These are phyloP conservation scores for Stylosanthes scabra DNA, from an alignment of 331 rosid genomes.

Conservation along the genomic window DNA sequence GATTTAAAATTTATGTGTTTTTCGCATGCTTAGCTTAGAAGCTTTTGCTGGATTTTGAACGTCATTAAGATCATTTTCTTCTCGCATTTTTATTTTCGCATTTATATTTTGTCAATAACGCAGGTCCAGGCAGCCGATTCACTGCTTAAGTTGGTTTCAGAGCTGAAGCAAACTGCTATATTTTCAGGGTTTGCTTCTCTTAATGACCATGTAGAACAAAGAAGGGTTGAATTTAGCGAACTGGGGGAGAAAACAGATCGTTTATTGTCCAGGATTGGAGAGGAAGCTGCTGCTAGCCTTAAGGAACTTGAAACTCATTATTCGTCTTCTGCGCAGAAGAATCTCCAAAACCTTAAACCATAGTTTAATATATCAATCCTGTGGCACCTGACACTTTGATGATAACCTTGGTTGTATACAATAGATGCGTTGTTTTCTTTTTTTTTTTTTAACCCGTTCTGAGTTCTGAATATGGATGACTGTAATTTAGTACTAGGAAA, in stretches of 20 bases:
- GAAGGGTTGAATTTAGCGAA: conserved; percentile 73
- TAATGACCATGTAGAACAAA: conserved; percentile 90
- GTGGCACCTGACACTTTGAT: conserved; percentile 17
- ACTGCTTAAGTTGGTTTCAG: conserved; percentile 78
- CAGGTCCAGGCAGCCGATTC: conserved; percentile 91
- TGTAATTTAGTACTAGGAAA: conserved; percentile 23
- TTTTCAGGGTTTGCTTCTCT: conserved; percentile 96
- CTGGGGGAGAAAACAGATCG: conserved; percentile 71
- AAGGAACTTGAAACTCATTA: conserved; percentile 88
- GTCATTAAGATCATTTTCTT: neutral
- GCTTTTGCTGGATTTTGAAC: conserved; percentile 5
- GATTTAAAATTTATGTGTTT: neutral
- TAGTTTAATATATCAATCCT: conserved; percentile 21
- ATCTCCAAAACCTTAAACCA: conserved; percentile 35
- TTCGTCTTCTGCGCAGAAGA: conserved; percentile 68
- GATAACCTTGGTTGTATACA: conserved; percentile 8
- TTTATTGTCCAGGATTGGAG: conserved; percentile 71
- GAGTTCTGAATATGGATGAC: conserved; percentile 7
- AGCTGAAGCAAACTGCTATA: conserved; percentile 90
- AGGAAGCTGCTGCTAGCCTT: conserved; percentile 85
- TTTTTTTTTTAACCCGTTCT: neutral
- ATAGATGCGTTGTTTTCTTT: neutral
- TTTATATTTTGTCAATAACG: conserved; percentile 5
- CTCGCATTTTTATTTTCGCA: neutral
- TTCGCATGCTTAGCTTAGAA: conserved; percentile 19